Evolutionary conservation across 2,329 filamentous ascomycete genomes (phyloP).

Genomic region (Cladobotryum mycophilum): DNA sequence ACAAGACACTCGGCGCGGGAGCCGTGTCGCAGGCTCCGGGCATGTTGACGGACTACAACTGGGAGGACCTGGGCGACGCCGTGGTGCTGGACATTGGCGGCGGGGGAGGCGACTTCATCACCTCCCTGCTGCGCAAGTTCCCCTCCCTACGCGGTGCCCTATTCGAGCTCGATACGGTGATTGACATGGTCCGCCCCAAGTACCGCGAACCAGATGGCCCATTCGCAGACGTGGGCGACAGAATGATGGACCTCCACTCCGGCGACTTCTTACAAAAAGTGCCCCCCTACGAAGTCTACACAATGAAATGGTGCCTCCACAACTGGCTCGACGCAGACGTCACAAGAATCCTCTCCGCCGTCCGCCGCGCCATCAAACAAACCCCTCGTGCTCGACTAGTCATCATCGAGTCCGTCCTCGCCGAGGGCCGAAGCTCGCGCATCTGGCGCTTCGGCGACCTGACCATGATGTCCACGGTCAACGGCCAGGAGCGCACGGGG

Average conservation of each 20-base stretch:
- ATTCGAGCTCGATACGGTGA: slow-evolving; percentile 28
- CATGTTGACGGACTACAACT: slow-evolving; percentile 35
- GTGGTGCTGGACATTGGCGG: slow-evolving; percentile 35
- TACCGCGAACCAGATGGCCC: slow-evolving; percentile 27
- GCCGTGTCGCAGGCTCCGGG: slow-evolving; percentile 32
- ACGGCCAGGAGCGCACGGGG: slow-evolving; percentile 27
- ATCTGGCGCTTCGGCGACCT: slow-evolving; percentile 34
- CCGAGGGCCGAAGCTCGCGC: slow-evolving; percentile 21
- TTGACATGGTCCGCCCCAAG: slow-evolving; percentile 23
- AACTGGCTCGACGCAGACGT: slow-evolving; percentile 33
- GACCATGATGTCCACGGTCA: slow-evolving; percentile 33
- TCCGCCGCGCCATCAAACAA: slow-evolving; percentile 24
- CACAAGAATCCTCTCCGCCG: slow-evolving; percentile 20
- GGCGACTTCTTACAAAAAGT: slow-evolving; percentile 34
- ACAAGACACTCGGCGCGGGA: slow-evolving; percentile 31
- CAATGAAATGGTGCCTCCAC: slow-evolving; percentile 37
- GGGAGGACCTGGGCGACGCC: slow-evolving; percentile 29
- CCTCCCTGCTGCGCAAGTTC: slow-evolving; percentile 25
- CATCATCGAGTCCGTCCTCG: slow-evolving; percentile 32
- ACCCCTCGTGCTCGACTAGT: slow-evolving; percentile 25
- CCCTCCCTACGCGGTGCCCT: slow-evolving; percentile 27
- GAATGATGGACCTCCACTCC: slow-evolving; percentile 20
- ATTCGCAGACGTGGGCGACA: slow-evolving; percentile 27
- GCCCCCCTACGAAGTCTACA: slow-evolving; percentile 24
- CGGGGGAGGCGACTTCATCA: slow-evolving; percentile 32